These are phyloP conservation scores for Lavandula angustifolia DNA, from an alignment of 257 asterid species.

Conservation along the genomic window DNA sequence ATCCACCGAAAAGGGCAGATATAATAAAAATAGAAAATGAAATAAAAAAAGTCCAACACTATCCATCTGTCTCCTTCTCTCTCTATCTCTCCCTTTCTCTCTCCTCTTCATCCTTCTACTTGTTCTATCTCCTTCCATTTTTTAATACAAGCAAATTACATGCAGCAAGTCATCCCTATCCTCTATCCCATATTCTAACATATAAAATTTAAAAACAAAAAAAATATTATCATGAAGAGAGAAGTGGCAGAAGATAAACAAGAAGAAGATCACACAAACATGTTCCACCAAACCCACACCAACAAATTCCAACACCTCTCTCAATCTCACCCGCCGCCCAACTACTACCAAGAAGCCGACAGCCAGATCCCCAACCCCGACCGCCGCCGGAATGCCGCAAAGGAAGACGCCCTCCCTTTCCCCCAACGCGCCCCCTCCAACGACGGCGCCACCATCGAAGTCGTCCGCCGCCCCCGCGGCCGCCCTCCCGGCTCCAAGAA, in stretches of 20 bases:
- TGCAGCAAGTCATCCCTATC: constrained; percentile 33
- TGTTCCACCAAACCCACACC: constrained; percentile 50
- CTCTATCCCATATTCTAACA: constrained; percentile 15
- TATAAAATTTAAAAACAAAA: background rate
- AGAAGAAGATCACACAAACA: constrained; percentile 36
- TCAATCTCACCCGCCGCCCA: constrained; percentile 22
- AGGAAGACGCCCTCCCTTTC: constrained; percentile 18
- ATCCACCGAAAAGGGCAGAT: background rate
- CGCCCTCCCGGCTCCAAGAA: constrained; percentile 79
- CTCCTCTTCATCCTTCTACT: background rate
- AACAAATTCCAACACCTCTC: constrained; percentile 33
- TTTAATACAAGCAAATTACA: constrained; percentile 11
- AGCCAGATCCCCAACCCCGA: constrained; percentile 30
- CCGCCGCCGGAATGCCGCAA: constrained; percentile 9
- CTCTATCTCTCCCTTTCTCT: background rate
- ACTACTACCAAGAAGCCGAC: constrained; percentile 33
- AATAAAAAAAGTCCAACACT: constrained; percentile 30
- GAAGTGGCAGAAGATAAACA: constrained; percentile 44
- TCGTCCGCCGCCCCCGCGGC: constrained; percentile 80
- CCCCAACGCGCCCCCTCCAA: constrained; percentile 28
- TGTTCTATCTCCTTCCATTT: background rate
- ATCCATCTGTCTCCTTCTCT: background rate
- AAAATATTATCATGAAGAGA: constrained; percentile 43
- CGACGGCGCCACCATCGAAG: constrained; percentile 76
- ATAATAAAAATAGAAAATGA: background rate